Evolutionary conservation across 495 filamentous ascomycete species (phyloP).

Genomic region (Elasticomyces elasticus): DNA sequence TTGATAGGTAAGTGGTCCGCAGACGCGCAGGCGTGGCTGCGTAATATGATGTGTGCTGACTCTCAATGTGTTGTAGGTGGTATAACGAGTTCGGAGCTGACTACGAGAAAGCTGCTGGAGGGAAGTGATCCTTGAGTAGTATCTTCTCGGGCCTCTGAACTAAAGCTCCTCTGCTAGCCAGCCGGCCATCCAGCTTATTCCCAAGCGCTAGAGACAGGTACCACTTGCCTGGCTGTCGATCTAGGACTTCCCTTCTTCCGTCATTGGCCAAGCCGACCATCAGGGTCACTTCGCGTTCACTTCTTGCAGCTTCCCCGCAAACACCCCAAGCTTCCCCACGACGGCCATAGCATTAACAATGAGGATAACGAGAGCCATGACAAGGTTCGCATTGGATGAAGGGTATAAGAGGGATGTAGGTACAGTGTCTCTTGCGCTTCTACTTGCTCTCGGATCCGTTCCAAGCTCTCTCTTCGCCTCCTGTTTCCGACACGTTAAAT

Average conservation of each 20-base stretch:
- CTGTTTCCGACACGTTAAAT: no score
- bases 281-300: neutral
- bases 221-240: neutral
- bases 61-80: constrained; percentile 24
- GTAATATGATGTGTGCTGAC: neutral
- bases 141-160: no score
- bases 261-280: neutral
- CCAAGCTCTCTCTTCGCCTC: neutral
- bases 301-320: neutral
- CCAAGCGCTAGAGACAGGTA: neutral
- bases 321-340: neutral
- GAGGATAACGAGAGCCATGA: neutral
- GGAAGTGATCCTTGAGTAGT: no score
- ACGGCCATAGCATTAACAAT: neutral
- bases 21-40: neutral
- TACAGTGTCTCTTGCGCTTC: neutral
- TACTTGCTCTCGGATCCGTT: neutral
- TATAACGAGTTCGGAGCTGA: constrained; percentile 28
- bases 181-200: neutral
- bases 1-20: constrained; percentile 18
- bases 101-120: constrained; percentile 14
- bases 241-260: neutral
- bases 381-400: no score
- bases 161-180: no score
- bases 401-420: neutral